A percentile compares a stretch with the other conserved stretches of the same genome.
Conservation (phyloP, 2,329 filamentous ascomycete species). For the Didymella lethalis region DNA sequence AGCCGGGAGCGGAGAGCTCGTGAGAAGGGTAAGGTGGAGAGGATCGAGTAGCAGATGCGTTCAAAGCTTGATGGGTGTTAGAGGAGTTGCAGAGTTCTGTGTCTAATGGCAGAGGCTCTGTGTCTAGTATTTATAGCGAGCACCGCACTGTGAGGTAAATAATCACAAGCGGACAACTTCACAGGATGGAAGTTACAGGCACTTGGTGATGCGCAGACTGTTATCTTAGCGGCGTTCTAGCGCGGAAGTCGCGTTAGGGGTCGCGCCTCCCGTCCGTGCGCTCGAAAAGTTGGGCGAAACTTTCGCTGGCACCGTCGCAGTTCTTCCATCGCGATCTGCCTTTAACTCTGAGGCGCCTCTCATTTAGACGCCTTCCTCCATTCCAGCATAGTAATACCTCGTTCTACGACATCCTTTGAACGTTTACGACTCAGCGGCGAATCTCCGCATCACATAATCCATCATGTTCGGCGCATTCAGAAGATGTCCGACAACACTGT, state of each 20-base stretch:
- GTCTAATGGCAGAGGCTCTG: not conserved
- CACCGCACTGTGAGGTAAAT: not conserved
- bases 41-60: conserved; percentile 5
- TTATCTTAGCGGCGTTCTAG: conserved; percentile 17
- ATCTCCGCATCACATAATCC: conserved; percentile 22
- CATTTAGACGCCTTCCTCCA: conserved; percentile 10
- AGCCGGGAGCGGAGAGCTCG: conserved; percentile 11
- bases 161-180: not conserved
- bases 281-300: conserved; percentile 16
- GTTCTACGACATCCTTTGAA: conserved; percentile 9
- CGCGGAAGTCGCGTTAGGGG: conserved; percentile 3
- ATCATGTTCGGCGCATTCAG: conserved; percentile 56
- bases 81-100: not conserved
- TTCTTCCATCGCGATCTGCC: conserved; percentile 17
- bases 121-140: not conserved
- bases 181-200: not conserved
- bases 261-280: conserved; percentile 14
- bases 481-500: conserved; percentile 52
- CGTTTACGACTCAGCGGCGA: conserved; percentile 10
- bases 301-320: conserved; percentile 11
- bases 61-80: not conserved
- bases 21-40: conserved; percentile 13
- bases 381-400: conserved; percentile 2
- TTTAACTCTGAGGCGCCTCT: conserved; percentile 16
- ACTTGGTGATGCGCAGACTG: conserved; percentile 4